Percentiles rank a stretch among this genome's conserved stretches.
Conservation (phyloP, 768 basidiomycete genomes). For the Strobilomyces echinocephalus region DNA sequence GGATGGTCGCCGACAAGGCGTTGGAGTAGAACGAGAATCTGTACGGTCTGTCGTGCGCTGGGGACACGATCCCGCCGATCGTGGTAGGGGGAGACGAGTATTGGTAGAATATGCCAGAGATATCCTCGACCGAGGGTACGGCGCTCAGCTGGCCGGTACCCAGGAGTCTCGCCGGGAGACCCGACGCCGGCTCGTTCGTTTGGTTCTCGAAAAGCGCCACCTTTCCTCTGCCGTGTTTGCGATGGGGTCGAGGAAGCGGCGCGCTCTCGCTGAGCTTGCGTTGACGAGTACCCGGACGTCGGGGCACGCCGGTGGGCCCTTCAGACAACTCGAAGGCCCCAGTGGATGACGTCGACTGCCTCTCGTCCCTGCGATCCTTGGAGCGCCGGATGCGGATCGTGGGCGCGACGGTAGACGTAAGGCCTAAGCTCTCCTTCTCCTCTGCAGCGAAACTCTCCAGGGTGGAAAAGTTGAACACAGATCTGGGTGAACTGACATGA, state of each 20-base stretch:
- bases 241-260: constrained; percentile 55
- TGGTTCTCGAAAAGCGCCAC: constrained; percentile 83
- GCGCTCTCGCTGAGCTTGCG: constrained; percentile 87
- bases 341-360: constrained; percentile 3
- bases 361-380: constrained; percentile 10
- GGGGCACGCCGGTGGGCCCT: constrained; percentile 9
- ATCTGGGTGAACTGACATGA: constrained; percentile 53
- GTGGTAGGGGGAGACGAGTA: constrained; percentile 8
- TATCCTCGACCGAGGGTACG: constrained; percentile 41
- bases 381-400: constrained; percentile 11
- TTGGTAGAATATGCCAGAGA: constrained; percentile 21
- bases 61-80: constrained; percentile 37
- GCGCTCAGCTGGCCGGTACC: constrained; percentile 30
- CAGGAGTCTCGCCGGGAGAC: constrained; percentile 39
- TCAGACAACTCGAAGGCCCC: constrained; percentile 10
- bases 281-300: constrained; percentile 47
- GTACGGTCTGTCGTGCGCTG: constrained; percentile 83
- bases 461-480: constrained; percentile 63
- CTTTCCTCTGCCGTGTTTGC: constrained; percentile 69
- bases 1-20: constrained; percentile 85
- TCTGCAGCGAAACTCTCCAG: constrained; percentile 75
- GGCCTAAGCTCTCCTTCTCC: constrained; percentile 64
- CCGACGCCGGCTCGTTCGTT: constrained; percentile 43
- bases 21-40: constrained; percentile 99
- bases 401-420: constrained; percentile 36